Evolutionary conservation across 148 eudicot species (phyloP).

Genomic region (Dysphania ambrosioides): DNA sequence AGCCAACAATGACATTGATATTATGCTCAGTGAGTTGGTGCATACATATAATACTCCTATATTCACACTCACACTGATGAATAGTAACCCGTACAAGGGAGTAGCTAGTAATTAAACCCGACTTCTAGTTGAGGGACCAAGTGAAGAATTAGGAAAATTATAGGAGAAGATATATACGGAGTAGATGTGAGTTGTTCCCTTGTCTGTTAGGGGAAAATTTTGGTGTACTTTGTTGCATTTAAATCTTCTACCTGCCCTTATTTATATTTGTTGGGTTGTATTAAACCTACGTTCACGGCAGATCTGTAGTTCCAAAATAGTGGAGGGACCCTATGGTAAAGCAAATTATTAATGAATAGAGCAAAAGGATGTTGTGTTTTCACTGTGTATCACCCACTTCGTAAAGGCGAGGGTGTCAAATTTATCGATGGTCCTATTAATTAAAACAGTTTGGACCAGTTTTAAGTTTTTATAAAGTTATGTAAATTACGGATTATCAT

Average conservation of each 20-base stretch:
- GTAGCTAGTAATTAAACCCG: not conserved
- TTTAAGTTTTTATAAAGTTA: too few relatives aligned
- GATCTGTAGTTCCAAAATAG: not conserved
- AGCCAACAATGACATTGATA: constrained; percentile 1
- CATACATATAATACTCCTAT: not conserved
- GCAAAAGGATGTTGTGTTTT: not conserved
- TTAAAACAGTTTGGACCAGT: too few relatives aligned
- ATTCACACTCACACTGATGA: not conserved
- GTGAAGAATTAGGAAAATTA: not conserved
- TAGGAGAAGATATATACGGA: not conserved
- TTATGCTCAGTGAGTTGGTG: constrained; percentile 4
- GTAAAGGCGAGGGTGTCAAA: not conserved
- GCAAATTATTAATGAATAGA: constrained; percentile 21
- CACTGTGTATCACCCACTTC: not conserved
- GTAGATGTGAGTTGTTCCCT: constrained; percentile 12
- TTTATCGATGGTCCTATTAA: too few relatives aligned
- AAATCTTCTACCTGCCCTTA: constrained; percentile 28
- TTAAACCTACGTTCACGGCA: not conserved
- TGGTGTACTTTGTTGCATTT: constrained; percentile 19
- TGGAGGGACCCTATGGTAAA: constrained; percentile 15
- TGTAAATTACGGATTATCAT: too few relatives aligned
- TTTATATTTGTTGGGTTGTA: not conserved
- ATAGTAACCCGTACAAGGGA: not conserved
- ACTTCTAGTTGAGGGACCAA: not conserved
- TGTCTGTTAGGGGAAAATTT: constrained; percentile 8